Conservation (phyloP, 176 grass and related monocot genomes). For the Hordeum vulgare region MorexV3_pseudomolecules_assembly NC_058518.1:484011793-484012292, state of each 20-base stretch:
- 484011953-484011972: background rate
- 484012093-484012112: background rate
- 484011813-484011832: constrained; percentile 5
- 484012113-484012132: too few species aligned
- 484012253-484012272: too few species aligned
- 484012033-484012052: background rate
- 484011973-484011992: background rate
- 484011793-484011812: background rate
- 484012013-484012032: background rate
- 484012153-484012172: too few species aligned
- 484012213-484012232: too few species aligned
- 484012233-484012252: too few species aligned
- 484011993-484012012: background rate
- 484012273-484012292: too few species aligned
- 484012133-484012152: too few species aligned
- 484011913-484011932: too few species aligned
- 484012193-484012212: too few species aligned
- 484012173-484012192: too few species aligned
- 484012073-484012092: background rate
- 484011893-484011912: background rate
- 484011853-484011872: constrained; percentile 33
- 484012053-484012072: background rate
- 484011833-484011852: background rate
- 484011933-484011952: constrained; percentile 20
- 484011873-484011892: constrained; percentile 8